Conservation (phyloP, 2,329 filamentous ascomycete genomes). For the Curvularia hawaiiensis region DNA sequence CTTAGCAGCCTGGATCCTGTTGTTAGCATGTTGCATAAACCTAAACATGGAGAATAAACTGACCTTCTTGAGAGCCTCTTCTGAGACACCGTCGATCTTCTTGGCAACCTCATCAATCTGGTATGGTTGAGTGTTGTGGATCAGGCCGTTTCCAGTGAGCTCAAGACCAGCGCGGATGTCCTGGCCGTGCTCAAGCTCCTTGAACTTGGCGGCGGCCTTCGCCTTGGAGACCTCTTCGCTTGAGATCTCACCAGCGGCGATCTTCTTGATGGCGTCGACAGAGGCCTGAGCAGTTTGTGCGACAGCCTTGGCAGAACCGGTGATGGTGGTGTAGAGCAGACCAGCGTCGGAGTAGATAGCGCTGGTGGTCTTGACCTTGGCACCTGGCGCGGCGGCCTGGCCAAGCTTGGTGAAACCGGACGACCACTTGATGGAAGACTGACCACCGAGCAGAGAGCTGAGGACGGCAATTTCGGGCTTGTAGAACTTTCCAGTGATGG, state of each 20-base stretch:
- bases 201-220: constrained; percentile 90
- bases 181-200: constrained; percentile 81
- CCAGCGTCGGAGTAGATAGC: constrained; percentile 92
- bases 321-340: constrained; percentile 82
- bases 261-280: constrained; percentile 80
- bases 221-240: constrained; percentile 93
- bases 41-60: constrained; percentile 59
- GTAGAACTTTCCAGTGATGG: constrained; percentile 71
- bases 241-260: constrained; percentile 75
- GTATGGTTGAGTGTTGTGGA: constrained; percentile 81
- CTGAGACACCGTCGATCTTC: constrained; percentile 78
- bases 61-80: constrained; percentile 74
- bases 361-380: constrained; percentile 75
- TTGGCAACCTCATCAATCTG: constrained; percentile 82
- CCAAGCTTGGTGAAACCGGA: constrained; percentile 88
- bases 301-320: constrained; percentile 74
- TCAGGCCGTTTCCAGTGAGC: constrained; percentile 80
- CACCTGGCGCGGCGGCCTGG: constrained; percentile 72
- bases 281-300: constrained; percentile 75
- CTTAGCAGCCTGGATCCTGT: constrained; percentile 75
- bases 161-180: constrained; percentile 78
- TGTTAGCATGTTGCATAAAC: background rate
- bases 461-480: constrained; percentile 92
- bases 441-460: constrained; percentile 84
- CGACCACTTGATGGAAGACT: constrained; percentile 94